Evolutionary conservation across 2,329 filamentous ascomycete genomes (phyloP), one percentile per base, ranked within the genome.

Genomic region (Claviceps monticola): DNA sequence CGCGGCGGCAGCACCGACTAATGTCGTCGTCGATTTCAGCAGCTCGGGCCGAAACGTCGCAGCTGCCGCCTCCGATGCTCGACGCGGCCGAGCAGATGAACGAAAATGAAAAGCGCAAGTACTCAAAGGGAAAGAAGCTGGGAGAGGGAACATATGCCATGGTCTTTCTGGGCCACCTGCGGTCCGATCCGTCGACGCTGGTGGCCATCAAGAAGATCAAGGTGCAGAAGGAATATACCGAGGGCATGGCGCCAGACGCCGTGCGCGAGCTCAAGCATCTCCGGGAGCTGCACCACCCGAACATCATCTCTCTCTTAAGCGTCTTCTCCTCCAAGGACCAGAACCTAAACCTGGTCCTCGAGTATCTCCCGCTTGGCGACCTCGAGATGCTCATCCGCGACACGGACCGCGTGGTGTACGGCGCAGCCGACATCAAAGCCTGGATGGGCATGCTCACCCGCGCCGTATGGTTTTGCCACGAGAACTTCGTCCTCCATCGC

Each of bases 391-490:
- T 98, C 54, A 95, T 95, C 66, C 87, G 88, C 66, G 90, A 97
- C 68, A 82, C 79, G 34, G 78, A 83, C 46, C 73, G 74, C 51
- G 83, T 96, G 46, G 80, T 82, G 51, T 97, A 97, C 67, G 86
- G 86, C 55, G 80, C 82, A 11, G 86, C 87, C 17, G 93, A 98
- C 67, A 89, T 97, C 67, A 98, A 98, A 68, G 86, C 89, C 16
- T 98, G 93, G 93, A 95, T 96, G 84, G 87, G 86, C 56, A 97
- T 97, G 93, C 78, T 97, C n/a, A 80, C 79, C 29, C 83, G 91
- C 43, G 93, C 86, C 26, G 82, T 97, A 29, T 95, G 88, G 84
- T 98, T 95, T 74, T 97, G 93, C 68, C 93, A 98, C 68, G 87
- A 90, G 64, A 94, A 93, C 66, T 91, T 85, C 61, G 80, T 98